phyloP scores from a whole-genome alignment of 208 protist species.

The Trichomonas tenax region DNA sequence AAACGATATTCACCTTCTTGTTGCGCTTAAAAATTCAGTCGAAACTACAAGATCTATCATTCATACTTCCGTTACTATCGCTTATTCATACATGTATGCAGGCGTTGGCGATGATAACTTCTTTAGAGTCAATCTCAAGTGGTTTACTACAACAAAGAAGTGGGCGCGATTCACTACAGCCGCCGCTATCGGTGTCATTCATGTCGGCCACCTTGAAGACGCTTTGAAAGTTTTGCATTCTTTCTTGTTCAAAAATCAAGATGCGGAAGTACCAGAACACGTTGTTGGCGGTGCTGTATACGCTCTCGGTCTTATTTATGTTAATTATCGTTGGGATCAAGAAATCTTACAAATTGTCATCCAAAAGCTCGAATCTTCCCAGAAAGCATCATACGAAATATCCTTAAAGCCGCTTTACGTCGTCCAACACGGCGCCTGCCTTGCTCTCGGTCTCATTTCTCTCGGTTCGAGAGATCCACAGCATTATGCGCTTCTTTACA shows the following conservation, averaged over 20 bases:
- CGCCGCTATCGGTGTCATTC: background rate
- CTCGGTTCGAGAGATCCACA: background rate
- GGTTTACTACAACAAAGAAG: background rate
- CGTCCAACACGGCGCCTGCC: background rate
- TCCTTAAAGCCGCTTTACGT: background rate
- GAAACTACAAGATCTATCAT: background rate
- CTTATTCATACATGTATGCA: background rate
- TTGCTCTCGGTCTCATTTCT: background rate
- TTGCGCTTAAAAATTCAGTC: background rate
- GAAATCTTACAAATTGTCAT: background rate
- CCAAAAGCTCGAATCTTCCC: conserved; percentile 54
- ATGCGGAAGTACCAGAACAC: background rate
- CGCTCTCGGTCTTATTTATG: background rate
- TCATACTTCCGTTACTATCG: background rate
- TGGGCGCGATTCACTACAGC: background rate
- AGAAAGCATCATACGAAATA: background rate
- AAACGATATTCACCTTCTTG: background rate
- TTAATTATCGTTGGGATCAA: background rate
- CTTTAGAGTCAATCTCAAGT: background rate
- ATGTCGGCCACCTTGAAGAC: background rate
- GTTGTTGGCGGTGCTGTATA: background rate
- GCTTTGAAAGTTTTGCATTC: background rate
- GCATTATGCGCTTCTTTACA: background rate
- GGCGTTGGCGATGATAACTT: background rate
- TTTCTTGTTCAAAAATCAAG: background rate